Evolutionary conservation across 768 basidiomycete species (phyloP).

Genomic region (Pisolithus albus): DNA sequence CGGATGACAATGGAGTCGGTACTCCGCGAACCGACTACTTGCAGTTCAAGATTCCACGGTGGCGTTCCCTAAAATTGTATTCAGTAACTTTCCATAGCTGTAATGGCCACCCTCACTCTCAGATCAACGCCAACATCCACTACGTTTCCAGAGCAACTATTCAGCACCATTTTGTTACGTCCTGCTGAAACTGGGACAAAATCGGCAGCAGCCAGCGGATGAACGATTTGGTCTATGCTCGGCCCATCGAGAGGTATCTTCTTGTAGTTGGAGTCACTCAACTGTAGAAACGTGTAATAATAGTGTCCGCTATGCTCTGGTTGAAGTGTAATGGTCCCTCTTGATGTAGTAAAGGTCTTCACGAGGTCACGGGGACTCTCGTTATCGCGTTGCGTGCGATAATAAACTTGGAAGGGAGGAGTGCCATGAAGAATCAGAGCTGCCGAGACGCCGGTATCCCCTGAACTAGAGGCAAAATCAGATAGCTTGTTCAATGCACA

Average conservation of each 20-base stretch:
- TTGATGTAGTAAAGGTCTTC: slow-evolving; percentile 57
- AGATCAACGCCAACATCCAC: slow-evolving; percentile 80
- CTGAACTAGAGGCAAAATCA: slow-evolving; percentile 47
- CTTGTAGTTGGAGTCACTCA: slow-evolving; percentile 83
- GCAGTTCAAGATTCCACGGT: slow-evolving; percentile 84
- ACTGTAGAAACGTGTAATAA: slow-evolving; percentile 67
- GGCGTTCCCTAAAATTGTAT: slow-evolving; percentile 59
- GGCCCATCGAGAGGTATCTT: slow-evolving; percentile 67
- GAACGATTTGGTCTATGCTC: slow-evolving; percentile 81
- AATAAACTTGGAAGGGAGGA: slow-evolving; percentile 82
- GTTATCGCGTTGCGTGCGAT: slow-evolving; percentile 64
- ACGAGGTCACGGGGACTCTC: slow-evolving; percentile 53
- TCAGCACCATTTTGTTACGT: slow-evolving; percentile 50
- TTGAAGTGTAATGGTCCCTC: slow-evolving; percentile 77
- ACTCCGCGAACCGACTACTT: slow-evolving; percentile 66
- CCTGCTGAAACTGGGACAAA: slow-evolving; percentile 44
- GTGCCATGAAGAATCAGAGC: slow-evolving; percentile 81
- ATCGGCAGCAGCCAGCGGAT: slow-evolving; percentile 77
- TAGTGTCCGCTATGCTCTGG: slow-evolving; percentile 90
- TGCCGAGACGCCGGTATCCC: slow-evolving; percentile 87
- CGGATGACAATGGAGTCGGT: slow-evolving; percentile 52
- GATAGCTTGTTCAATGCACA: slow-evolving; percentile 3
- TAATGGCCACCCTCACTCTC: slow-evolving; percentile 40
- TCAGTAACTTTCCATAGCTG: not conserved
- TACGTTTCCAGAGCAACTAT: slow-evolving; percentile 70